Evolutionary conservation across 2,329 filamentous ascomycete genomes (phyloP).

Genomic region (Diaporthe humulicola): DNA sequence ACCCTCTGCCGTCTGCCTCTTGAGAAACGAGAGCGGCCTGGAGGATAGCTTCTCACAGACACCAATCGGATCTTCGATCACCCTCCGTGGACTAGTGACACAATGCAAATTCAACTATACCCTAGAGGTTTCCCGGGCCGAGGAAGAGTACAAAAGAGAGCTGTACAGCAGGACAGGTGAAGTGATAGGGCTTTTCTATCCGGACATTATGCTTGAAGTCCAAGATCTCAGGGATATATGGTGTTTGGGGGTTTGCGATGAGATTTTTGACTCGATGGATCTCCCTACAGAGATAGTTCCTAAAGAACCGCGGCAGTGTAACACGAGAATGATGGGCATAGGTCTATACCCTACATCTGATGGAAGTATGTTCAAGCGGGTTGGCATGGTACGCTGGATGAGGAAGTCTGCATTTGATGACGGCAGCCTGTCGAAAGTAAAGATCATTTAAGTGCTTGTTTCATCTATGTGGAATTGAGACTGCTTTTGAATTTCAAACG

Average conservation of each 20-base stretch:
- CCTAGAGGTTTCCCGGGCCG: neutral
- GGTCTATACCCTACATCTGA: neutral
- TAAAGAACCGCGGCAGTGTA: neutral
- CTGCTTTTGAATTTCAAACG: no score
- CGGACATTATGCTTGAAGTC: slow-evolving; percentile 11
- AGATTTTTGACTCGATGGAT: neutral
- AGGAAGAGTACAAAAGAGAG: neutral
- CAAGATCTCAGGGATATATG: neutral
- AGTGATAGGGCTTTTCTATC: neutral
- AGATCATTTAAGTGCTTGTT: neutral
- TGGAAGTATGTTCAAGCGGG: neutral
- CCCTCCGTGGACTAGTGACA: neutral
- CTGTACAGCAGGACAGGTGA: neutral
- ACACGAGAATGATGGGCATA: neutral
- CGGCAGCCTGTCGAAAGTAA: neutral
- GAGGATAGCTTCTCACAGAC: neutral
- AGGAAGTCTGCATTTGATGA: neutral
- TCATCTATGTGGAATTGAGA: no score
- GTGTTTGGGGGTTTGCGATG: neutral
- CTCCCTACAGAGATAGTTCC: neutral
- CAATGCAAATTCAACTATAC: neutral
- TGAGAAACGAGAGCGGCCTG: neutral
- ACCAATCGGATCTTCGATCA: neutral
- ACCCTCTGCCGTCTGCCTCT: neutral
- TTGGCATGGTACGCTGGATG: neutral